Evolutionary conservation across 345 rosid genomes (phyloP), one percentile per base, ranked within the genome.

Genomic region (Erodium maritimum): DNA sequence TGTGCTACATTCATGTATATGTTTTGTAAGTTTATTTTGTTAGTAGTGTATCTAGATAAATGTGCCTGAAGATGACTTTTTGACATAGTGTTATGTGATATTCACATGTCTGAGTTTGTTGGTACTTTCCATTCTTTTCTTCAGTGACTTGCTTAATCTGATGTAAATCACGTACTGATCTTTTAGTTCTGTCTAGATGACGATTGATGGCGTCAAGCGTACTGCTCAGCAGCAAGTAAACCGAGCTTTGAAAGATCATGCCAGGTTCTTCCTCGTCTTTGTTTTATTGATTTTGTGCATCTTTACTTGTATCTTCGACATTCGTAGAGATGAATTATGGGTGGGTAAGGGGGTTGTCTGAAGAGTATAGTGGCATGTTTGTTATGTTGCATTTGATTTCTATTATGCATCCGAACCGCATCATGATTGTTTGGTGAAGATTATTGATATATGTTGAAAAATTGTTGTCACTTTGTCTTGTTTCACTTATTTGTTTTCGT

Each of bases 191-290:
- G 12, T 12, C 48, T 73, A 93, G 99, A 89, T 83, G 89, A 93
- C 99, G 42, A 87, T 89, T 73, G 88, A 93, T 80, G 99, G 72
- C 71, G 95, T 89, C 20, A 89, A 79, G 80, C 96, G 99, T 57
- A 85, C 86, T 74, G 99, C 99, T 66, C 99, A 87, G 73, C 82
- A 89, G 66, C 95, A 87, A 72, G 87, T 93, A 74, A 80, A 78
- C 73, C 85, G 74, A 72, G 99, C 96, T 25, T 70, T 93, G 74
- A 93, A 85, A 78, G 85, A 93, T 81, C 96, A 85, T 57, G 64
- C 89, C 56, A 85, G 99, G 99, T 91, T 59, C 65, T 67, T 59
- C 58, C 48, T 16, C 17, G 48, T 0, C 14, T 42, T 42, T 42
- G 13, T 42, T 42, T 3, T 42, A 42, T 10, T 42, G 48, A 42